Conservation (phyloP, 441 rosid species). For the Populus hybrid region DNA sequence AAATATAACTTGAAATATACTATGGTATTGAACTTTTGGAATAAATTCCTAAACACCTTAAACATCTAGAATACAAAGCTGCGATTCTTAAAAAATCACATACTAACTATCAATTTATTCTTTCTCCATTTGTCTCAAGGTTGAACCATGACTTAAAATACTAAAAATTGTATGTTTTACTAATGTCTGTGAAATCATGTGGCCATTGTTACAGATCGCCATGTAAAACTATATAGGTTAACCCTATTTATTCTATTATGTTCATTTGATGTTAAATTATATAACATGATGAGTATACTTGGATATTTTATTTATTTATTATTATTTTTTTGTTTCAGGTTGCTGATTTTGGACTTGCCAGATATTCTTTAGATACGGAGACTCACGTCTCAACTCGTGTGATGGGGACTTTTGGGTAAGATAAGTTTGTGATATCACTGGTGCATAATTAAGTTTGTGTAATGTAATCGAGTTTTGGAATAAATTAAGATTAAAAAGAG, state of each 20-base stretch:
- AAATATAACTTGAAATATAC: too few species aligned
- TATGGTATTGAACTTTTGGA: too few species aligned
- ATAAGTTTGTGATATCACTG: neutral
- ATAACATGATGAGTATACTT: neutral
- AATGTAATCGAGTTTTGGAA: neutral
- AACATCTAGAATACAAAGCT: too few species aligned
- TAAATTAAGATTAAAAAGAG: neutral
- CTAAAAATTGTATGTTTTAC: too few species aligned
- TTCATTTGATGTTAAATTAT: conserved; percentile 6
- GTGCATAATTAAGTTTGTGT: conserved; percentile 6
- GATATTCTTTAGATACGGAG: conserved; percentile 63
- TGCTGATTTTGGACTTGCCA: conserved; percentile 96
- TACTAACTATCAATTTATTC: too few species aligned
- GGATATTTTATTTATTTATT: neutral
- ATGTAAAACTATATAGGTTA: too few species aligned
- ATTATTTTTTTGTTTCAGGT: conserved; percentile 50
- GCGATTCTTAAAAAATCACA: too few species aligned
- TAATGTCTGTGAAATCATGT: too few species aligned
- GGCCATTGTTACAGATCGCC: neutral
- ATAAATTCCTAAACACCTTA: too few species aligned
- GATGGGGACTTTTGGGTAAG: conserved; percentile 98
- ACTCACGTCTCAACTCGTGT: conserved; percentile 96
- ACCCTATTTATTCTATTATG: neutral
- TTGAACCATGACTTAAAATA: too few species aligned
- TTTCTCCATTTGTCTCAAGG: too few species aligned